These are phyloP conservation scores for Oryza nivara DNA, from an alignment of 176 grass and related monocot genomes.

Conservation along the genomic window DNA sequence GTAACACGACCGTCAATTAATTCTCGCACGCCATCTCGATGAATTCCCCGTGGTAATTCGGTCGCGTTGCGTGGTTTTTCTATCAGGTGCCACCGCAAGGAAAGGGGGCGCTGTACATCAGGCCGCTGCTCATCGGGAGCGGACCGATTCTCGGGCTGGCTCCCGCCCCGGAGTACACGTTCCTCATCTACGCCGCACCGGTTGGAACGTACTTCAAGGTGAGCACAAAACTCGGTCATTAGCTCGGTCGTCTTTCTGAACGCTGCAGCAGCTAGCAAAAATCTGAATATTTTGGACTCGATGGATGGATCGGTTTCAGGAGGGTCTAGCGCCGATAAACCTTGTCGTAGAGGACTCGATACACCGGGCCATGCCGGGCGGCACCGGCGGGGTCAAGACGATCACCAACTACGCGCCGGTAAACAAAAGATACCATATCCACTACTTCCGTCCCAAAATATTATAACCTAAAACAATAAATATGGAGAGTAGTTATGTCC, in stretches of 20 bases:
- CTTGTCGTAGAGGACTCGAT: conserved; percentile 57
- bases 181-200: conserved; percentile 76
- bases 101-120: conserved; percentile 83
- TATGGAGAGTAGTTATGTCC: no score
- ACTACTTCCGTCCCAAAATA: no score
- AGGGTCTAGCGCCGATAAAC: conserved; percentile 72
- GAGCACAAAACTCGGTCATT: background rate
- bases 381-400: conserved; percentile 82
- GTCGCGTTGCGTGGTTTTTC: background rate
- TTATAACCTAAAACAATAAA: no score
- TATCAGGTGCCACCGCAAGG: conserved; percentile 79
- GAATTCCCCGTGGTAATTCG: background rate
- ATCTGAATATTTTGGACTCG: background rate
- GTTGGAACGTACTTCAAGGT: conserved; percentile 95
- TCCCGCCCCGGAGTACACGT: conserved; percentile 88
- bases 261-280: background rate
- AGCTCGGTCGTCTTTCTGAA: background rate
- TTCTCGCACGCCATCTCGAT: background rate
- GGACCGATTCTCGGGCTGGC: conserved; percentile 73
- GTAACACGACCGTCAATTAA: no score
- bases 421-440: no score
- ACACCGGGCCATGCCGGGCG: conserved; percentile 84
- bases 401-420: conserved; percentile 98
- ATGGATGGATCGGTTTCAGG: conserved; percentile 42
- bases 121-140: conserved; percentile 88